Evolutionary conservation across 768 basidiomycete species (phyloP), one percentile per base, ranked within the genome.

Genomic region (Suillus cothurnatus): DNA sequence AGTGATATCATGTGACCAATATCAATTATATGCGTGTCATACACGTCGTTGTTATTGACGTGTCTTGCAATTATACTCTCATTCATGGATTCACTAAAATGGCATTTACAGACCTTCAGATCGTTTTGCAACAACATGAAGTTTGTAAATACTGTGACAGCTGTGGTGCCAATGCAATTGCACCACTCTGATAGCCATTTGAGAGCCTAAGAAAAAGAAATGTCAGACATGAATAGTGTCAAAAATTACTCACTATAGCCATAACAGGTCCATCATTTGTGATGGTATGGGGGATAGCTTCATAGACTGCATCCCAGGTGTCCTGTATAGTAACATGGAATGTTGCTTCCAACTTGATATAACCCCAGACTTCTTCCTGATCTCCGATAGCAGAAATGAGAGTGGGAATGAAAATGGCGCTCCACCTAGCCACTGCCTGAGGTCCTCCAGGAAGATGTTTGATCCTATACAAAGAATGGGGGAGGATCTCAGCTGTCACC

Each of bases 301-400:
- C 64, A 63, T 63, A 67, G 17, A 67, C n/a, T 1, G 14, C 31
- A 49, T 67, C 45, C 26, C 57, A 67, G 36, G 47, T 49, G 47
- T 49, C 47, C 47, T 49, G 47, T 14, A 49, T 5, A 49, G 47
- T 49, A 49, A 2, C 47, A 1, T 14, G 21, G 45, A 47, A 47
- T 2, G 23, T 0, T 0, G 12, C 12, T 49, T 49, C n/a, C n/a
- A 5, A 47, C 47, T 49, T 23, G 4, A 23, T 12, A 6, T 2
- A 23, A 23, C 47, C 47, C 47, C 47, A 49, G 12, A 49, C 47
- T 49, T 49, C 47, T 14, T 49, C 47, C 12, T 49, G 47, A 14
- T 49, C 47, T 49, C 47, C 47, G 1, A 49, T 49, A 12, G n/a
- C 12, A 5, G 47, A 49, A 49, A 49, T 49, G 47, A 47, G 45